Base-by-base conservation (phyloP, 2,329 filamentous ascomycete genomes). In the Beauveria australis region DNA sequence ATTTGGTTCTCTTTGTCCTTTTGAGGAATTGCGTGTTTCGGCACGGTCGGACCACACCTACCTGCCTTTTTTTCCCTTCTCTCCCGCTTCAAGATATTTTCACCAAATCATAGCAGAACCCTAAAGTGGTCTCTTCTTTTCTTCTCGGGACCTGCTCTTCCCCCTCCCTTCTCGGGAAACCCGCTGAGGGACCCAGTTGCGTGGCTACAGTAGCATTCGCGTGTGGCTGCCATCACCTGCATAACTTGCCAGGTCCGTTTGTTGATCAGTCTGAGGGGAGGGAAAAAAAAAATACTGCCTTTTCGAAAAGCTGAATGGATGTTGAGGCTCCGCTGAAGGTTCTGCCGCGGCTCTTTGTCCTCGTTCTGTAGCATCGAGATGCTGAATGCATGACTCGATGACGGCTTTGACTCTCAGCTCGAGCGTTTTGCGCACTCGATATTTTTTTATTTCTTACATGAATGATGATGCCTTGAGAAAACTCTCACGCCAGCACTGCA, bases 171-270 rank as follows among this genome's bases (percentile, higher is more conserved):
- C 37, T 53, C 51, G 33, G 12, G 14, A 37, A 37, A 37, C 33
- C 33, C 33, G 33, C 12, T 37, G 12, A 10, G 33, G 40, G 53
- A 54, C 40, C 53, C 33, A 53, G 9, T 24, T 12, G 30, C 22
- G 19, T 41, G 33, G 51, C 33, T 57, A 48, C 54, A 26, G 44
- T 49, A 51, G 46, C 24, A 47, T 37, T 46, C 43, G 33, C 46
- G 2, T n/a, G 56, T 54, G 52, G 52, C 40, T 44, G 52, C 46
- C 56, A 59, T 59, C 37, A 53, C 56, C 56, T 59, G 56, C 56
- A 59, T 59, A 19, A 44, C 30, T 14, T n/a, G 18, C 30, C 43
- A 46, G 53, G 41, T 46, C 53, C 40, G 24, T 10, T 10, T 12
- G 53, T 19, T 55, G 53, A 55, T 55, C 53, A 33, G 40, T 55